Base-by-base conservation (phyloP, 495 filamentous ascomycete species). In the Lasiosphaeria ovina region DNA sequence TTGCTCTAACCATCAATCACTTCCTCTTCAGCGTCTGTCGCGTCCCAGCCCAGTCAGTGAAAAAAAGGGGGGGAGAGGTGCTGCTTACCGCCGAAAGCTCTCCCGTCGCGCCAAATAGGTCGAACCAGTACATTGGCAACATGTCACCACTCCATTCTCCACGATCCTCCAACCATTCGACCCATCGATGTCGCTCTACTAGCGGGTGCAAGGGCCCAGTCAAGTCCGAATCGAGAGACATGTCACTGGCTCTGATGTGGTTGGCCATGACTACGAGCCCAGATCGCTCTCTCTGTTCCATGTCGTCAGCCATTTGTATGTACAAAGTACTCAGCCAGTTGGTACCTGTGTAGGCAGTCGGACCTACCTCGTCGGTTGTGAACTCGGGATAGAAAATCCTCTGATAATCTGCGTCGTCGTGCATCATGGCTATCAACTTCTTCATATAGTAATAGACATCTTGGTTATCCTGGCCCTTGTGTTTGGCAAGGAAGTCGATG, bases 381-480 rank as follows among this genome's bases (percentile, higher is more conserved):
- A 69, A 0, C 4, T 59, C 66, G 12, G n/a, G 0, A 8, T 73
- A 66, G 0, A 75, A 1, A 9, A 62, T 4, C 1, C 70, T 65
- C 38, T 76, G 74, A 16, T 61, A 76, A 35, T 74, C 65, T 35
- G 69, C 62, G 60, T 76, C 74, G 12, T 65, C 58, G 6, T 54
- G 51, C 3, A 68, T 24, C 11, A 16, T 31, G 1, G 61, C 40
- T 0, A 52, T 14, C 10, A 58, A 51, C 9, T 51, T 5, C 2
- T 42, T 58, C 32, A 72, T 42, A 24, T 40, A 14, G 58, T 32
- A 34, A 62, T n/a, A 4, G 33, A 16, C 4, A 10, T 42, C 38
- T 42, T 8, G 38, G 38, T 14, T 42, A 42, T 42, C 38, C 14
- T 14, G 38, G 38, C 8, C 14, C 38, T 38, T 49, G 8, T 72